Base-by-base conservation (phyloP, 768 basidiomycete species). In the Pisolithus albus region DNA sequence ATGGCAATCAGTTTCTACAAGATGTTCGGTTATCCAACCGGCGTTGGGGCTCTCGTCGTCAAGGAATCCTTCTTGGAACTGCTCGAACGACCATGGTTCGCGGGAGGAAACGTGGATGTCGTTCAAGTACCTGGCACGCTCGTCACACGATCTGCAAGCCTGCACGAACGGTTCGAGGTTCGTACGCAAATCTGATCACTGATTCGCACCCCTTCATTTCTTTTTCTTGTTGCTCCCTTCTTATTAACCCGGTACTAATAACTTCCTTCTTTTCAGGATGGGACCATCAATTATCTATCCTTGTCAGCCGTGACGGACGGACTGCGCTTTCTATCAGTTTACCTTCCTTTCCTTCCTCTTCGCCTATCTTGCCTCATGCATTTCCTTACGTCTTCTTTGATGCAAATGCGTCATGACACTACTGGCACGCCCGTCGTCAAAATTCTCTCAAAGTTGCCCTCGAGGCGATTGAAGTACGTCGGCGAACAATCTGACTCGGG, bases 21-120 rank as follows among this genome's bases (percentile, higher is more conserved):
- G 59, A 90, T 92, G 85, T 88, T 90, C 56, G 89, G 89, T 32
- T 92, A 83, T 58, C 89, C 89, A 10, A 91, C 88, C 0, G 89
- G 89, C 7, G 80, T 91, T 40, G 89, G 90, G 34, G 88, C 88
- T 11, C 73, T 92, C 5, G 65, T 92, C 26, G 83, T 86, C 41
- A 86, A 82, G 63, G 82, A 83, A 60, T 76, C 78, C 8, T 88
- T 89, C 58, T 66, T 89, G 47, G 65, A 65, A 5, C 70, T 70
- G 45, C 71, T 88, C 38, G 73, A 80, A 49, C 78, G 87, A 7
- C 88, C 87, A 0, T 92, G 89, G 89, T 91, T 91, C 63, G 80
- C 88, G 2, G 89, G 89, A 28, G 88, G 88, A 2, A 88, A 82
- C 0, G 88, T 91, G 19, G 81, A 88, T 56, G 76, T 91, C 19